Conservation (phyloP, 176 grass and related monocot species). For the Raddia guianensis region DNA sequence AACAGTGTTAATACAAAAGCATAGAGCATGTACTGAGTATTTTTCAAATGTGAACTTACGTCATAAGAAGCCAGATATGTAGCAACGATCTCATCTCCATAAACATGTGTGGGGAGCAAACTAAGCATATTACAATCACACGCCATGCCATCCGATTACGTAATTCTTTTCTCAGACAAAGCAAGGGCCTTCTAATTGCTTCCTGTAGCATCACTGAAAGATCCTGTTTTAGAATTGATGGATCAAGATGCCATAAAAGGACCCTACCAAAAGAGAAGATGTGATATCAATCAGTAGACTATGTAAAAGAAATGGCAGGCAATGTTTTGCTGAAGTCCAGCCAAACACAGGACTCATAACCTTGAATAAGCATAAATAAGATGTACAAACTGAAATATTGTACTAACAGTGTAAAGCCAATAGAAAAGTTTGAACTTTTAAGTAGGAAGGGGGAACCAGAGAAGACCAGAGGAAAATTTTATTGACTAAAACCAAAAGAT, state of each 20-base stretch:
- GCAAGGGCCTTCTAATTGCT: slow-evolving; percentile 64
- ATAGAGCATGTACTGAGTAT: slow-evolving; percentile 9
- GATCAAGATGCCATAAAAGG: slow-evolving; percentile 76
- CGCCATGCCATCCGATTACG: slow-evolving; percentile 59
- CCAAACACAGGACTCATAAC: neutral
- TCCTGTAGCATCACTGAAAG: slow-evolving; percentile 69
- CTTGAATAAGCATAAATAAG: slow-evolving; percentile 16
- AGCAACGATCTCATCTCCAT: slow-evolving; percentile 67
- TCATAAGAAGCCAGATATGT: slow-evolving; percentile 75
- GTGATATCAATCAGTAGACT: slow-evolving; percentile 19
- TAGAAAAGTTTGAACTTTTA: neutral
- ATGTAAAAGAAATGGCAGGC: slow-evolving; percentile 9
- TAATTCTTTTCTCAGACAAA: slow-evolving; percentile 77
- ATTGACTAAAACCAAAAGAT: slow-evolving; percentile 2
- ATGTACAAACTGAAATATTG: neutral
- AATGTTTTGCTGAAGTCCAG: neutral
- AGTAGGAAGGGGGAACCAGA: neutral
- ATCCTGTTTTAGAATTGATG: slow-evolving; percentile 66
- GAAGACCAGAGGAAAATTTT: slow-evolving; percentile 4
- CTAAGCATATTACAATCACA: slow-evolving; percentile 59
- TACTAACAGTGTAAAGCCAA: slow-evolving; percentile 4
- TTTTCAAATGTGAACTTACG: slow-evolving; percentile 55
- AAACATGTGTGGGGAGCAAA: slow-evolving; percentile 67
- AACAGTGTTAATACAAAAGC: neutral
- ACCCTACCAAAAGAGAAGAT: slow-evolving; percentile 47